These are phyloP conservation scores for Angophora floribunda DNA, from an alignment of 345 rosid species.

Conservation along the genomic window DNA sequence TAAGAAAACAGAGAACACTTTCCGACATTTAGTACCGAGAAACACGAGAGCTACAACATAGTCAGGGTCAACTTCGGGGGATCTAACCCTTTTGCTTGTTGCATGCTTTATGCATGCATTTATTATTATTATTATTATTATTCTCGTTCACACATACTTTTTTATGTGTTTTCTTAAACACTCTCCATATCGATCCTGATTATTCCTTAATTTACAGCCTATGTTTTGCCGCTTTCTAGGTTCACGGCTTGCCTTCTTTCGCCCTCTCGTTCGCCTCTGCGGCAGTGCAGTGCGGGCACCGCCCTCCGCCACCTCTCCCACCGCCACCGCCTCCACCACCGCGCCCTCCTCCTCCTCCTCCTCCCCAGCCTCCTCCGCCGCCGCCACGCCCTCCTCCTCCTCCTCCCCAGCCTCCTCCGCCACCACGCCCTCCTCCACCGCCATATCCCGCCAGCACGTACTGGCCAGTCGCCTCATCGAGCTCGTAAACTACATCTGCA, in stretches of 20 bases:
- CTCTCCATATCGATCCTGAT: not conserved
- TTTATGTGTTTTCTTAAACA: not conserved
- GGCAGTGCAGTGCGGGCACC: not conserved
- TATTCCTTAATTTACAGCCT: not conserved
- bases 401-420: not conserved
- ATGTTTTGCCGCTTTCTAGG: not conserved
- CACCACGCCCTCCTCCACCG: not conserved
- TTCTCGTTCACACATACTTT: not conserved
- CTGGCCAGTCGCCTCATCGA: not conserved
- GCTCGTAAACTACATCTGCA: not conserved
- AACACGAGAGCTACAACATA: not conserved
- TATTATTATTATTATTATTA: not conserved
- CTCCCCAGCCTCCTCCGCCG: not conserved
- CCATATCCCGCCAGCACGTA: not conserved
- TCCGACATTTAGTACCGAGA: not conserved
- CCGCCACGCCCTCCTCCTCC: not conserved
- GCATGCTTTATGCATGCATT: not conserved
- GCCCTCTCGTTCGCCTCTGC: not conserved
- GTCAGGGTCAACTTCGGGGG: not conserved
- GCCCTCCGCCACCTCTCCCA: not conserved
- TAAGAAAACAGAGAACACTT: not conserved
- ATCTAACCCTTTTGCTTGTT: not conserved
- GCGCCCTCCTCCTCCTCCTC: not conserved
- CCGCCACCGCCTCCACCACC: not conserved
- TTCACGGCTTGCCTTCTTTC: not conserved